A percentile compares a stretch with the other conserved stretches of the same genome.
Conservation (phyloP, 1,284 basidiomycete species). For the Meripilus lineatus region DNA sequence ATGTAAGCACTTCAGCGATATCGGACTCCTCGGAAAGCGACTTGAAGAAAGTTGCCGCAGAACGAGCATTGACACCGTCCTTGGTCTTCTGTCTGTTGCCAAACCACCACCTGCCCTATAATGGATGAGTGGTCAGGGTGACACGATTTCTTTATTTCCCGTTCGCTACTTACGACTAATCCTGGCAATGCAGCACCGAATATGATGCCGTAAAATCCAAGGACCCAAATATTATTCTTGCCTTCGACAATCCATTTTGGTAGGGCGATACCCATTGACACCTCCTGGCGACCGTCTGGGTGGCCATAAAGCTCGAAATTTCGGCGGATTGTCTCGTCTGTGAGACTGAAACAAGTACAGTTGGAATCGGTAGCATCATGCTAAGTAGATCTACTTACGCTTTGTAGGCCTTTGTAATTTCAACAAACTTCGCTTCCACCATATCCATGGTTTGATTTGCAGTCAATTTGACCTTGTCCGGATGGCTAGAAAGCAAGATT, state of each 20-base stretch:
- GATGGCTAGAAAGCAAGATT: conserved; percentile 62
- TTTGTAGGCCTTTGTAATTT: conserved; percentile 98
- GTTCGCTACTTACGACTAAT: conserved; percentile 78
- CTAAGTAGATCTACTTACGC: conserved; percentile 43
- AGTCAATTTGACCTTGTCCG: conserved; percentile 89
- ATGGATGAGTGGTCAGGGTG: too few species aligned
- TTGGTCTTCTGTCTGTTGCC: conserved; percentile 88
- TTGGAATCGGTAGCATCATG: background rate
- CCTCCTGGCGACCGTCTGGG: conserved; percentile 94
- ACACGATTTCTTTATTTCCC: too few species aligned
- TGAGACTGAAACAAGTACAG: conserved; percentile 50
- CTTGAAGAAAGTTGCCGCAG: conserved; percentile 91
- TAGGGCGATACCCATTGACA: conserved; percentile 94
- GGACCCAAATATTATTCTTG: conserved; percentile 88
- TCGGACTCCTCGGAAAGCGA: conserved; percentile 76
- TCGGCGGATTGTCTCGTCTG: conserved; percentile 89
- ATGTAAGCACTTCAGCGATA: conserved; percentile 70
- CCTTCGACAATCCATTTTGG: conserved; percentile 94
- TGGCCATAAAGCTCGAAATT: conserved; percentile 93
- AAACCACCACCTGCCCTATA: conserved; percentile 95
- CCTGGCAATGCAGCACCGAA: conserved; percentile 86
- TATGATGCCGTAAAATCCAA: conserved; percentile 83
- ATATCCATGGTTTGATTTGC: conserved; percentile 86
- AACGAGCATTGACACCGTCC: conserved; percentile 82
- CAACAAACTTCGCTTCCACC: conserved; percentile 88